Percentiles rank a stretch among this genome's conserved stretches.
These are phyloP conservation scores for Funneliformis mosseae DNA, from an alignment of 192 early-diverging fungal genomes.

Conservation along the genomic window DNA sequence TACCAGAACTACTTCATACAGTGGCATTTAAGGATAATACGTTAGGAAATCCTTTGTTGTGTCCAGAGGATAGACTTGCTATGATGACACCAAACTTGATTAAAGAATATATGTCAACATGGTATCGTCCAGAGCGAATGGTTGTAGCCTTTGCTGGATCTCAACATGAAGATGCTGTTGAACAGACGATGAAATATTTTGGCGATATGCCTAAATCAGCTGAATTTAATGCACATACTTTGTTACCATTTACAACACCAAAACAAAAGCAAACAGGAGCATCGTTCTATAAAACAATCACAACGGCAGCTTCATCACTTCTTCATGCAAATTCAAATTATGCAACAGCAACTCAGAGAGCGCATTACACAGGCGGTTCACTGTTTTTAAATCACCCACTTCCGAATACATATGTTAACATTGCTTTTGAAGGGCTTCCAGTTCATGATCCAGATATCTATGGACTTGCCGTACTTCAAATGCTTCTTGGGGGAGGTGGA, in stretches of 20 bases:
- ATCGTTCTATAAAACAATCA: slow-evolving; percentile 38
- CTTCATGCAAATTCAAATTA: slow-evolving; percentile 20
- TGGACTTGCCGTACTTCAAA: slow-evolving; percentile 85
- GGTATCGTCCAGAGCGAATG: slow-evolving; percentile 92
- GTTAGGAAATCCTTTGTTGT: slow-evolving; percentile 79
- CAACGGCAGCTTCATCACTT: slow-evolving; percentile 35
- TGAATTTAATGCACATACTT: not conserved
- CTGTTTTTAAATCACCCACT: slow-evolving; percentile 68
- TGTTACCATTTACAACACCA: slow-evolving; percentile 8
- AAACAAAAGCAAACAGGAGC: slow-evolving; percentile 23
- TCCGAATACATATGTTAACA: slow-evolving; percentile 84
- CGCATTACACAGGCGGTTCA: slow-evolving; percentile 84
- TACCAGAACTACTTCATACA: slow-evolving; percentile 87
- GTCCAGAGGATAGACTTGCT: slow-evolving; percentile 67
- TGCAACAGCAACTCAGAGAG: slow-evolving; percentile 46
- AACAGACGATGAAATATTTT: slow-evolving; percentile 71
- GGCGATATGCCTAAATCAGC: slow-evolving; percentile 61
- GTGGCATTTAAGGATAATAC: slow-evolving; percentile 79
- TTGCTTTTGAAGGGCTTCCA: slow-evolving; percentile 85
- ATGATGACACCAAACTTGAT: slow-evolving; percentile 70
- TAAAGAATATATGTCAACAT: slow-evolving; percentile 69
- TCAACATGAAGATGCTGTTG: slow-evolving; percentile 80
- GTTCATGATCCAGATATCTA: slow-evolving; percentile 90
- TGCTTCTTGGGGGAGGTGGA: slow-evolving; percentile 93
- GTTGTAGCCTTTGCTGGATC: slow-evolving; percentile 87